These are phyloP conservation scores for Scytalidium lignicola DNA, from an alignment of 2,329 filamentous ascomycete species.

Conservation along the genomic window DNA sequence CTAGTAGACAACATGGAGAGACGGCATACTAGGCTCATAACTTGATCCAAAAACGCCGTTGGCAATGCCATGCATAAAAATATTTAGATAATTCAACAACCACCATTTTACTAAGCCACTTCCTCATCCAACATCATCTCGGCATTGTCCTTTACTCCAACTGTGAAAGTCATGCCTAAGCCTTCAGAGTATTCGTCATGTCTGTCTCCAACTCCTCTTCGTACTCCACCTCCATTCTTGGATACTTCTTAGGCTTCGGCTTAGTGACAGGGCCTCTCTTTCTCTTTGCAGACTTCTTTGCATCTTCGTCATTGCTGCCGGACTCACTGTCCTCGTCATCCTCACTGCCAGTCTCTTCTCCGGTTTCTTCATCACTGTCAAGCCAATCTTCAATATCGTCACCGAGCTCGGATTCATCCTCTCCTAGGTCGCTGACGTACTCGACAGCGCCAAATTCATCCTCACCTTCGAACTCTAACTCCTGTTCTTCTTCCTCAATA, in stretches of 20 bases:
- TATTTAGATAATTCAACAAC: too few relatives aligned
- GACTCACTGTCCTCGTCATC: slow-evolving; percentile 53
- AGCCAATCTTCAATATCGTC: slow-evolving; percentile 86
- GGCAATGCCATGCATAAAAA: too few relatives aligned
- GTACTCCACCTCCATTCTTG: slow-evolving; percentile 66
- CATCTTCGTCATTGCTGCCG: slow-evolving; percentile 43
- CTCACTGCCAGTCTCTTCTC: slow-evolving; percentile 36
- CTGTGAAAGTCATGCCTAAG: not conserved
- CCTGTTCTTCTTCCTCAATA: slow-evolving; percentile 69
- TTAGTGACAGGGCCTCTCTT: slow-evolving; percentile 26
- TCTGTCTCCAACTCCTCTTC: slow-evolving; percentile 58
- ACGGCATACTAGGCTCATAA: too few relatives aligned
- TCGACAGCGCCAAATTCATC: slow-evolving; percentile 73
- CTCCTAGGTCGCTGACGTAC: slow-evolving; percentile 88
- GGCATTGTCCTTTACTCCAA: too few relatives aligned
- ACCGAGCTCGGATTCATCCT: slow-evolving; percentile 71
- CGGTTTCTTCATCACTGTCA: slow-evolving; percentile 54
- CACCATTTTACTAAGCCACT: too few relatives aligned
- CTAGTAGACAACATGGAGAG: too few relatives aligned
- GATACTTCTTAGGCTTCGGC: slow-evolving; percentile 41
- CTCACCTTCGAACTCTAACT: slow-evolving; percentile 58
- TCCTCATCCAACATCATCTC: too few relatives aligned
- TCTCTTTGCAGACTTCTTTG: slow-evolving; percentile 53
- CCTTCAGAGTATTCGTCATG: not conserved
- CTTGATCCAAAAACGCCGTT: too few relatives aligned